These are phyloP conservation scores for Fraxinus sp. DNA, from an alignment of 305 asterid species.

Conservation along the genomic window DNA sequence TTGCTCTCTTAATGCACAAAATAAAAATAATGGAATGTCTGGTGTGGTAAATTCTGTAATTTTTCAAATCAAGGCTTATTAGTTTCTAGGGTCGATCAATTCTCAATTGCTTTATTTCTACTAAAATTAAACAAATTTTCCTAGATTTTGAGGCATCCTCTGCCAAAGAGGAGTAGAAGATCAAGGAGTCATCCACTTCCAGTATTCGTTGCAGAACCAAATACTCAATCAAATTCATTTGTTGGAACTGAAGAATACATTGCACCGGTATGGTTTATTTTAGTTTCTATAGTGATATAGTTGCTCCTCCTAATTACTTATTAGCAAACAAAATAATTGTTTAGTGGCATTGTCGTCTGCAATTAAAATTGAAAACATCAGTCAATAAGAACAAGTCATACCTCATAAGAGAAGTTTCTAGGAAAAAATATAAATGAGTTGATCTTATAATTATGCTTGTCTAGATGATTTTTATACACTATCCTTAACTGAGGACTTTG, in stretches of 20 bases:
- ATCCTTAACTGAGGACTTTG: neutral
- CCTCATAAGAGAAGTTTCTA: neutral
- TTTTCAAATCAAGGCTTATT: neutral
- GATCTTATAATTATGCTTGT: neutral
- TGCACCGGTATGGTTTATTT: conserved; percentile 70
- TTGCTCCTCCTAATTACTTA: conserved; percentile 16
- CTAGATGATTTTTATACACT: neutral
- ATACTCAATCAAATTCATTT: conserved; percentile 81
- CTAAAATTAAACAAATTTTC: conserved; percentile 20
- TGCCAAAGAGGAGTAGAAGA: conserved; percentile 46
- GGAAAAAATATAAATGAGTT: neutral
- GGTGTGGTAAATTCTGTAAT: neutral
- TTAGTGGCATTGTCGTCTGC: neutral
- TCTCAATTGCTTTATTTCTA: conserved; percentile 12
- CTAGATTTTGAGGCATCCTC: conserved; percentile 84
- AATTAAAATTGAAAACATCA: neutral
- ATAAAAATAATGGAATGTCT: neutral
- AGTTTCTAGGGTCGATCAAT: neutral
- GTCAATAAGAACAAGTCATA: neutral
- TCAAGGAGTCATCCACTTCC: conserved; percentile 80
- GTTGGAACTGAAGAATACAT: conserved; percentile 99
- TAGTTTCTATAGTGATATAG: neutral
- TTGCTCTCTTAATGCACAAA: neutral
- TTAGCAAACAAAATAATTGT: neutral
- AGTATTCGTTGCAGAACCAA: conserved; percentile 82